These are phyloP conservation scores for Tetradesmus obliquus DNA, from an alignment of 139 green algal species.

Conservation along the genomic window DNA sequence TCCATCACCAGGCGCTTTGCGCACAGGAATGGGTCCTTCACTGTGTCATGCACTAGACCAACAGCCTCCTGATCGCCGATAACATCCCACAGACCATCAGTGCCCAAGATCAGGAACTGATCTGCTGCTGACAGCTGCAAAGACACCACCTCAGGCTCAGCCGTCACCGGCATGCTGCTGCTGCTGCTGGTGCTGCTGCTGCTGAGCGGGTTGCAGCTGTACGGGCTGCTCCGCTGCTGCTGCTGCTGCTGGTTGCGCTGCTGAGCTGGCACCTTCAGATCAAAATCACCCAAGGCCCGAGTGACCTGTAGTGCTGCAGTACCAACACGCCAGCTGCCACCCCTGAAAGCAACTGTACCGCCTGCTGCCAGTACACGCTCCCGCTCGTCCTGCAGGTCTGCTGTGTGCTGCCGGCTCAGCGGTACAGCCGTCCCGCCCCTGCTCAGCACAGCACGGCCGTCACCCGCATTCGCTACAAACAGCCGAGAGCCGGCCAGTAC, in stretches of 20 bases:
- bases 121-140: constrained; percentile 68
- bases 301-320: constrained; percentile 77
- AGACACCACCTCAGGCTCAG: constrained; percentile 79
- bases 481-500: constrained; percentile 70
- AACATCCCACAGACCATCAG: constrained; percentile 92
- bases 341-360: constrained; percentile 54
- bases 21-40: constrained; percentile 59
- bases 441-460: constrained; percentile 90
- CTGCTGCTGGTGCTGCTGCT: not conserved
- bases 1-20: constrained; percentile 85
- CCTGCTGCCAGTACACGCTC: constrained; percentile 73
- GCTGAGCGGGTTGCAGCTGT: not conserved
- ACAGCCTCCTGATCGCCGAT: constrained; percentile 83
- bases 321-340: constrained; percentile 83
- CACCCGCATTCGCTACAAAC: constrained; percentile 87
- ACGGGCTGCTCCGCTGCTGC: not conserved
- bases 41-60: constrained; percentile 66
- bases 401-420: constrained; percentile 88
- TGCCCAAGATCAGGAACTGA: constrained; percentile 88
- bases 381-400: constrained; percentile 76
- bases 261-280: constrained; percentile 71
- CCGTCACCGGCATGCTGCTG: constrained; percentile 63
- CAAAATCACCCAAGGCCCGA: constrained; percentile 86
- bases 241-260: constrained; percentile 1
- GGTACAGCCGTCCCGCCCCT: constrained; percentile 65